Conservation (phyloP, 2,329 filamentous ascomycete genomes). For the Neocucurbitaria cava region DNA sequence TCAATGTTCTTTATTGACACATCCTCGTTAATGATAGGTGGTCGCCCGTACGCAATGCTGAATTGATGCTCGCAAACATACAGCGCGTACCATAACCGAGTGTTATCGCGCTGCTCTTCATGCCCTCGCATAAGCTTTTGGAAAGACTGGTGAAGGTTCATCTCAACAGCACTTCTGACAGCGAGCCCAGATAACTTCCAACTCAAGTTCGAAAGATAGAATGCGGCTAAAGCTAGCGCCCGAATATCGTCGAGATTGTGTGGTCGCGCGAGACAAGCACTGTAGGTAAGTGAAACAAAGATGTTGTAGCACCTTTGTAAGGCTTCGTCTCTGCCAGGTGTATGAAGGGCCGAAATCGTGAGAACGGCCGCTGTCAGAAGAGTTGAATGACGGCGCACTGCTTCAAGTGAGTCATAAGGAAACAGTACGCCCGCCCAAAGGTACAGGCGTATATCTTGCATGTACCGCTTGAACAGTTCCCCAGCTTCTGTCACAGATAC, state of each 20-base stretch:
- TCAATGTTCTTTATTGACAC: conserved; percentile 48
- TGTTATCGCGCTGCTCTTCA: conserved; percentile 44
- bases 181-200: conserved; percentile 51
- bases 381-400: conserved; percentile 38
- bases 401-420: conserved; percentile 37
- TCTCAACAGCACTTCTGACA: conserved; percentile 50
- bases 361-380: conserved; percentile 42
- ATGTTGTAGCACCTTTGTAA: conserved; percentile 42
- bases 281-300: conserved; percentile 43
- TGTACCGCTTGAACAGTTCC: conserved; percentile 38
- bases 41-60: conserved; percentile 51
- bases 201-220: conserved; percentile 51
- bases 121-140: conserved; percentile 45
- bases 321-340: conserved; percentile 34
- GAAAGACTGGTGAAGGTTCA: conserved; percentile 50
- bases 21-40: conserved; percentile 50
- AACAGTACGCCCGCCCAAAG: conserved; percentile 44
- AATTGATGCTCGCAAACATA: conserved; percentile 52
- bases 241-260: conserved; percentile 50
- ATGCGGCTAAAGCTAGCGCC: conserved; percentile 49
- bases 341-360: conserved; percentile 39
- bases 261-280: conserved; percentile 43
- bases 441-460: conserved; percentile 39
- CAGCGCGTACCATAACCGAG: conserved; percentile 50
- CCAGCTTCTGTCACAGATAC: conserved; percentile 36